Base-by-base conservation (phyloP, 306 rosid genomes). In the Gillenia trifoliata region DNA sequence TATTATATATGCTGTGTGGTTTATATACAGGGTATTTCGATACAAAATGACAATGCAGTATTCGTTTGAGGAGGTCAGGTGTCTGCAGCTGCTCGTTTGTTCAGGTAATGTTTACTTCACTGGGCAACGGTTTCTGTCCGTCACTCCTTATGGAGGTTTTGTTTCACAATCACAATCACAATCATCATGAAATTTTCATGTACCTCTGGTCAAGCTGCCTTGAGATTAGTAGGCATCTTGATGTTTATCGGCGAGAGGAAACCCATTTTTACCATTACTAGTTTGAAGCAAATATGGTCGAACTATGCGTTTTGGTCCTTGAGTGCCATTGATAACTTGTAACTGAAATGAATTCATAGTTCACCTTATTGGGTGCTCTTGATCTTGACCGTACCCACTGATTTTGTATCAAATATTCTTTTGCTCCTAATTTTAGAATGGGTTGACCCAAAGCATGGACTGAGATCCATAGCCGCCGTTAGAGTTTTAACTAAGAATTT, bases 1-100 rank as follows among this genome's bases (percentile, higher is more conserved):
- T 81, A 83, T 86, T 83, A 81, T 83, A 45, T 4, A 80, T 83
- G 70, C 79, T 70, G 59, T 89, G 88, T 91, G 87, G 82, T 88
- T 81, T 87, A 87, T 79, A 90, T 84, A 88, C 96, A 91, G 96
- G 96, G 73, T 49, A 64, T 57, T 66, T 26, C 68, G 28, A 67
- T 78, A 71, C 86, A 57, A 84, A 68, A 79, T 65, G 83, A 76
- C 81, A 79, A 78, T 73, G 93, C 83, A 67, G 74, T 69, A 77
- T 82, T 79, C 83, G 76, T 83, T 67, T 69, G 78, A 77, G 89
- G 87, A 83, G 84, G 81, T 77, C 86, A 79, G 76, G 82, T 81
- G 74, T 88, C 50, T 75, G 89, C 90, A 28, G 93, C 87, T 47
- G 87, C 78, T 71, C 59, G 71, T 19, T 79, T 68, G 43, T 73